A percentile compares a stretch with the other conserved stretches of the same genome.
These are phyloP conservation scores for Parietaria judaica DNA, from an alignment of 306 rosid species.

Conservation along the genomic window DNA sequence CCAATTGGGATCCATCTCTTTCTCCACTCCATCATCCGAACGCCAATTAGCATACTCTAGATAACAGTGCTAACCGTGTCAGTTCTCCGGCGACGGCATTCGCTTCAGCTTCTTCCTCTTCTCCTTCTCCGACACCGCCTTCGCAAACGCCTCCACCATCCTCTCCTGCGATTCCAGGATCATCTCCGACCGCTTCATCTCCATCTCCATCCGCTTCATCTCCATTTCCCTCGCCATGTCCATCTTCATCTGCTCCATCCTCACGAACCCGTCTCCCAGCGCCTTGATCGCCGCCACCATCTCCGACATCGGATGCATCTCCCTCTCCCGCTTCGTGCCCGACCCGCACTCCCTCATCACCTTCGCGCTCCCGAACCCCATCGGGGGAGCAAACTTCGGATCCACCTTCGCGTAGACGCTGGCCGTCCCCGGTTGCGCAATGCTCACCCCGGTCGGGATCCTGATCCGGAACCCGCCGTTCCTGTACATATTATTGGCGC, in stretches of 20 bases:
- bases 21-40: too few species aligned
- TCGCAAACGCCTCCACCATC: constrained; percentile 81
- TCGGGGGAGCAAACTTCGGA: constrained; percentile 26
- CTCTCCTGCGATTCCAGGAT: constrained; percentile 85
- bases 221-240: constrained; percentile 95
- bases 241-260: constrained; percentile 93
- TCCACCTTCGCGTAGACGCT: constrained; percentile 36
- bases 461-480: constrained; percentile 70
- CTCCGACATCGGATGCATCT: constrained; percentile 50
- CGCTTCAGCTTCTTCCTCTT: constrained; percentile 57
- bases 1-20: too few species aligned
- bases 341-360: constrained; percentile 39
- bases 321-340: constrained; percentile 37
- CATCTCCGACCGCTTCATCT: constrained; percentile 91
- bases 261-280: constrained; percentile 88
- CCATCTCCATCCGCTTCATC: constrained; percentile 88
- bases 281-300: constrained; percentile 75
- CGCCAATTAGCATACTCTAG: too few species aligned
- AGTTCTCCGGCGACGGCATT: constrained; percentile 40
- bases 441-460: constrained; percentile 66
- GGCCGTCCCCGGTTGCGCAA: constrained; percentile 52
- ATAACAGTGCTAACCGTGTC: neutral
- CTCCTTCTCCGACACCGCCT: constrained; percentile 71
- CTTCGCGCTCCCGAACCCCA: constrained; percentile 32
- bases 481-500: constrained; percentile 49